Percentiles rank a stretch among this genome's conserved stretches.
phyloP scores from a whole-genome alignment of 2,329 filamentous ascomycete species.

The Ustulina deusta region DNA sequence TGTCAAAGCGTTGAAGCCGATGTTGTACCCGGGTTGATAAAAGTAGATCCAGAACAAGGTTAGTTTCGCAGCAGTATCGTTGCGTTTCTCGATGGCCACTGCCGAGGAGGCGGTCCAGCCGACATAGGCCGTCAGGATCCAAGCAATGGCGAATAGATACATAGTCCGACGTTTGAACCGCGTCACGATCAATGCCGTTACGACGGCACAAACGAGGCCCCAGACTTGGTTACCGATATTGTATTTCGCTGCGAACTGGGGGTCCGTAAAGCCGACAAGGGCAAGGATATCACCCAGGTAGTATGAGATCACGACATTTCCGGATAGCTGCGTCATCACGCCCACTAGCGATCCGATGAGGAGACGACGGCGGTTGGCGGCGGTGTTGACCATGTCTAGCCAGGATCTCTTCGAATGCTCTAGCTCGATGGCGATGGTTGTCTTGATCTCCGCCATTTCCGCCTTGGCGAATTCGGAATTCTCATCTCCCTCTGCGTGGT shows the following conservation, averaged over 20 bases:
- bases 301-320: conserved; percentile 62
- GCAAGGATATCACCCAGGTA: conserved; percentile 61
- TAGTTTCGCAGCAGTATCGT: conserved; percentile 52
- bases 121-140: conserved; percentile 66
- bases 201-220: conserved; percentile 59
- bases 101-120: conserved; percentile 64
- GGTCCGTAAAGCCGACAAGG: conserved; percentile 59
- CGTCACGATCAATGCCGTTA: conserved; percentile 58
- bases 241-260: conserved; percentile 56
- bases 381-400: conserved; percentile 63
- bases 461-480: conserved; percentile 59
- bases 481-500: conserved; percentile 61
- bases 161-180: conserved; percentile 61
- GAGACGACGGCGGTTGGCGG: conserved; percentile 63
- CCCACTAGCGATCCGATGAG: conserved; percentile 63
- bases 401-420: conserved; percentile 65
- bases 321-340: conserved; percentile 67
- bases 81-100: conserved; percentile 47
- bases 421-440: conserved; percentile 57
- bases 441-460: conserved; percentile 67
- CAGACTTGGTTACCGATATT: conserved; percentile 63
- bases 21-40: conserved; percentile 68
- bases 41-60: conserved; percentile 68
- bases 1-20: conserved; percentile 71
- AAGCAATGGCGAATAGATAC: conserved; percentile 64